Conservation (phyloP, 495 filamentous ascomycete species). For the Cercophora sp. region DNA sequence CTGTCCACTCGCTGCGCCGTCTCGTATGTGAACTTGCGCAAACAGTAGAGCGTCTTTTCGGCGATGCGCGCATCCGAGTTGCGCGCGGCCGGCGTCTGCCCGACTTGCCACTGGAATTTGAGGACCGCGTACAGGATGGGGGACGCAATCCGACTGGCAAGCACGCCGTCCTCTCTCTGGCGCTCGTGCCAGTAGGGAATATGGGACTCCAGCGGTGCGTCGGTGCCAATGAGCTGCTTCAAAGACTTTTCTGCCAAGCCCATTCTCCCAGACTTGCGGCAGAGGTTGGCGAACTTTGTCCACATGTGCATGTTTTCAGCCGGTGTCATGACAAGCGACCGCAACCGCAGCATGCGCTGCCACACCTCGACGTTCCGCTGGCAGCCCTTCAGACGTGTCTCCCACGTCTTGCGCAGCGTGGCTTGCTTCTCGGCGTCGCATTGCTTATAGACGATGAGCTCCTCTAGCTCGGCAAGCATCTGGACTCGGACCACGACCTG, state of each 20-base stretch:
- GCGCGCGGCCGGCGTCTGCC: slow-evolving; percentile 42
- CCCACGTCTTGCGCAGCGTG: slow-evolving; percentile 91
- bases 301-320: slow-evolving; percentile 96
- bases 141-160: slow-evolving; percentile 51
- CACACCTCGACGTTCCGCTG: slow-evolving; percentile 97
- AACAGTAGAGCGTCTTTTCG: slow-evolving; percentile 65
- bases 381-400: slow-evolving; percentile 86
- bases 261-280: slow-evolving; percentile 89
- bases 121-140: slow-evolving; percentile 86
- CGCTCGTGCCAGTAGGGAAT: slow-evolving; percentile 54
- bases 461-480: slow-evolving; percentile 97
- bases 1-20: slow-evolving; percentile 70
- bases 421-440: slow-evolving; percentile 82
- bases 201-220: slow-evolving; percentile 59
- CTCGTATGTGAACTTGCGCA: slow-evolving; percentile 76
- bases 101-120: slow-evolving; percentile 91
- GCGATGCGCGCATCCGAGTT: slow-evolving; percentile 35
- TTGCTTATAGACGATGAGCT: slow-evolving; percentile 97
- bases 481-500: slow-evolving; percentile 93
- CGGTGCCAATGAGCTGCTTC: slow-evolving; percentile 58
- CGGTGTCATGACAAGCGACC: slow-evolving; percentile 84
- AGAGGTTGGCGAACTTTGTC: slow-evolving; percentile 98
- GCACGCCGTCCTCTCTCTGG: slow-evolving; percentile 31
- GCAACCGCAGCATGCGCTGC: slow-evolving; percentile 95
- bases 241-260: slow-evolving; percentile 97